phyloP scores from a whole-genome alignment of 805 yeast species.

The Candida silvicultrix region DNA sequence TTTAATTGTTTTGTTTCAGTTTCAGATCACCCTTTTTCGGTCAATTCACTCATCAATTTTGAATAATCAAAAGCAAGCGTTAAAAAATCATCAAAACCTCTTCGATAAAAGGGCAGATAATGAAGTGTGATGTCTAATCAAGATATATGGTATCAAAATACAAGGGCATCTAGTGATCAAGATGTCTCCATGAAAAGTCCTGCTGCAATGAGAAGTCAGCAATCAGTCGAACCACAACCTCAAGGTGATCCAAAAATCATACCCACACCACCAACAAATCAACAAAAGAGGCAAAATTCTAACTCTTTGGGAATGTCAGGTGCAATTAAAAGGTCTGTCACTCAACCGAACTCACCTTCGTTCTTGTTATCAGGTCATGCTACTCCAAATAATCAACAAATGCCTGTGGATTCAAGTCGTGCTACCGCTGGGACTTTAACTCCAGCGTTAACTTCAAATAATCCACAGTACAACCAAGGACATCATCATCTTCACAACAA shows the following conservation, averaged over 20 bases:
- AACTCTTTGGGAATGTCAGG: constrained; percentile 1
- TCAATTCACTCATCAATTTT: background rate
- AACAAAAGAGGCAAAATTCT: constrained; percentile 6
- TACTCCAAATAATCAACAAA: background rate
- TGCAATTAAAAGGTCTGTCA: constrained; percentile 1
- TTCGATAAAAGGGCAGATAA: background rate
- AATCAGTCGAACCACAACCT: constrained; percentile 1
- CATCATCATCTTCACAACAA: constrained; percentile 3
- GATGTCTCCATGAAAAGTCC: background rate
- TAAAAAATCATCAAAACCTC: background rate
- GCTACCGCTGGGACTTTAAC: background rate
- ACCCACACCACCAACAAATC: constrained; percentile 5
- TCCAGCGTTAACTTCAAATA: background rate
- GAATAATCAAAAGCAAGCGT: background rate
- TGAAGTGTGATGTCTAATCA: constrained; percentile 3
- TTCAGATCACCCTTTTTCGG: background rate
- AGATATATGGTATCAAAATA: background rate
- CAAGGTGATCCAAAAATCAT: constrained; percentile 1
- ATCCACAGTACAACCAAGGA: background rate
- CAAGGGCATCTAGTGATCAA: constrained; percentile 1
- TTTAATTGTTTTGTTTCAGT: background rate
- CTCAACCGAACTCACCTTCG: background rate
- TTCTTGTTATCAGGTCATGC: background rate
- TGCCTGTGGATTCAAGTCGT: background rate
- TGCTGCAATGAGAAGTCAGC: constrained; percentile 2